Conservation (phyloP, 805 yeast species). For the Starmera dryadoides region DNA sequence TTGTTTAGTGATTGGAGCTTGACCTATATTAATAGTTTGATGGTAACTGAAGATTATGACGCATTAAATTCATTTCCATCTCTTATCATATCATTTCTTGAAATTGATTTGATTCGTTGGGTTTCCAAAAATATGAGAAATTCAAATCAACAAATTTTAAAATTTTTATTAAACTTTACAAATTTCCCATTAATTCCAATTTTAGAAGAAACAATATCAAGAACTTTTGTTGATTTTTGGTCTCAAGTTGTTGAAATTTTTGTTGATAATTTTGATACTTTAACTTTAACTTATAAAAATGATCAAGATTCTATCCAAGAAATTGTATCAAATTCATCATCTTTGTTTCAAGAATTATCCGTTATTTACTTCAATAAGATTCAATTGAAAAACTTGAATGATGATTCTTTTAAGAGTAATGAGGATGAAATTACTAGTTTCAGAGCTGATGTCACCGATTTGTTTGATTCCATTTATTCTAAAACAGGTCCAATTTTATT, state of each 20-base stretch:
- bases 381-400: slow-evolving; percentile 33
- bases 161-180: slow-evolving; percentile 45
- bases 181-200: slow-evolving; percentile 51
- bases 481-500: slow-evolving; percentile 50
- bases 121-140: slow-evolving; percentile 31
- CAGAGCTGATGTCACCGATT: slow-evolving; percentile 69
- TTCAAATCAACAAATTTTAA: slow-evolving; percentile 32
- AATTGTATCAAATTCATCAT: slow-evolving; percentile 15
- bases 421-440: slow-evolving; percentile 53
- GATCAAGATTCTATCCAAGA: slow-evolving; percentile 8
- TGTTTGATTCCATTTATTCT: slow-evolving; percentile 65
- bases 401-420: slow-evolving; percentile 24
- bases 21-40: slow-evolving; percentile 26
- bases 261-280: slow-evolving; percentile 38
- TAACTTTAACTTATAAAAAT: slow-evolving; percentile 24
- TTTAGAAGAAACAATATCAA: slow-evolving; percentile 49
- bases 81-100: slow-evolving; percentile 38
- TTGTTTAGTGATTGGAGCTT: slow-evolving; percentile 42
- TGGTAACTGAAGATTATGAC: slow-evolving; percentile 27
- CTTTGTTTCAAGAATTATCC: slow-evolving; percentile 45
- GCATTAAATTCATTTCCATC: slow-evolving; percentile 35
- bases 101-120: slow-evolving; percentile 36
- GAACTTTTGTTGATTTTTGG: slow-evolving; percentile 62
- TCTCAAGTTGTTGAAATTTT: slow-evolving; percentile 53
- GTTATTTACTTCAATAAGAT: slow-evolving; percentile 64